Evolutionary conservation across 768 basidiomycete species (phyloP).

Genomic region (Xerocomellus chrysenteron): DNA sequence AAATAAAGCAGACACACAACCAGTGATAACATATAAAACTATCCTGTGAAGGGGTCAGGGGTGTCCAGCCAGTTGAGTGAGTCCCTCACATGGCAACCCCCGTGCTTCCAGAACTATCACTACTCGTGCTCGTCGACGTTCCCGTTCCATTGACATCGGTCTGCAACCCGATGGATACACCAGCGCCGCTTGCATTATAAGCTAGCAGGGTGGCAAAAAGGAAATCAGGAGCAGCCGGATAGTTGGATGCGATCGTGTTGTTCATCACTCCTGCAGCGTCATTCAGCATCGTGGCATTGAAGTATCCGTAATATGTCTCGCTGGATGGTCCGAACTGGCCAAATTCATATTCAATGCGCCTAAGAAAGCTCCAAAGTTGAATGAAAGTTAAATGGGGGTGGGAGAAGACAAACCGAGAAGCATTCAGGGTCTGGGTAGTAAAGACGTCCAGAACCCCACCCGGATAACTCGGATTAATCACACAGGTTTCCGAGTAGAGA

Average conservation of each 20-base stretch:
- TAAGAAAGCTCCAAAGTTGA: slow-evolving; percentile 14
- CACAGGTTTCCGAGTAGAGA: slow-evolving; percentile 64
- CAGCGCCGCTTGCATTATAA: slow-evolving; percentile 53
- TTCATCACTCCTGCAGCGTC: slow-evolving; percentile 43
- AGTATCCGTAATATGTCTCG: slow-evolving; percentile 50
- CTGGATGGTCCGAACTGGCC: slow-evolving; percentile 55
- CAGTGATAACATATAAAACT: slow-evolving; percentile 83
- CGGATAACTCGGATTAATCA: slow-evolving; percentile 72
- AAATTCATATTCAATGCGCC: slow-evolving; percentile 59
- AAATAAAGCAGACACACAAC: slow-evolving; percentile 83
- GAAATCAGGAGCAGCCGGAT: slow-evolving; percentile 53
- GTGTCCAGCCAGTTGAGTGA: neutral
- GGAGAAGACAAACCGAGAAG: slow-evolving; percentile 47
- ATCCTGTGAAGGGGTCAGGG: slow-evolving; percentile 48
- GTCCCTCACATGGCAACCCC: slow-evolving; percentile 74
- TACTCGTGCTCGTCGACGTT: slow-evolving; percentile 12
- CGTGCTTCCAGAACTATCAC: slow-evolving; percentile 38
- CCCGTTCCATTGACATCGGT: slow-evolving; percentile 21
- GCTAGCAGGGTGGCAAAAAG: slow-evolving; percentile 69
- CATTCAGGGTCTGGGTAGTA: slow-evolving; percentile 61
- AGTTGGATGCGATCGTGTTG: slow-evolving; percentile 40
- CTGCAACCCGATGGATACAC: neutral
- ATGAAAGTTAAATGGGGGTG: neutral
- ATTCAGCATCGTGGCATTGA: slow-evolving; percentile 65
- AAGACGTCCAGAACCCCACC: slow-evolving; percentile 73